A percentile compares a stretch with the other conserved stretches of the same genome.
Evolutionary conservation across 768 basidiomycete species (phyloP).

Genomic region (Arthromyces matolae): DNA sequence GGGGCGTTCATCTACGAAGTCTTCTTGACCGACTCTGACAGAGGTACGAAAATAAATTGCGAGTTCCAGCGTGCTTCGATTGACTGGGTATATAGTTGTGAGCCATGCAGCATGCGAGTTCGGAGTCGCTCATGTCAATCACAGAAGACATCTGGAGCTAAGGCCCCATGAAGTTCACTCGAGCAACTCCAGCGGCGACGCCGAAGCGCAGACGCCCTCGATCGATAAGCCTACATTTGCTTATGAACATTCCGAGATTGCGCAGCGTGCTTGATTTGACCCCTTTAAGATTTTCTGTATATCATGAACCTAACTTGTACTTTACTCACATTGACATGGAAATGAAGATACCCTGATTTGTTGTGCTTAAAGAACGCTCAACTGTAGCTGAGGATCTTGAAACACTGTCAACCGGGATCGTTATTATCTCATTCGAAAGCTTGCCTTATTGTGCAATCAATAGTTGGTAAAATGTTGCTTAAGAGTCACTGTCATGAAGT

Average conservation of each 20-base stretch:
- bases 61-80: too few species aligned
- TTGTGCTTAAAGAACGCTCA: too few species aligned
- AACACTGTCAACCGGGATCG: too few species aligned
- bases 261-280: neutral
- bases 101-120: constrained; percentile 12
- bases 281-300: neutral
- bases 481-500: too few species aligned
- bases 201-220: constrained; percentile 4
- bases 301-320: too few species aligned
- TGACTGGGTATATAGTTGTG: constrained; percentile 8
- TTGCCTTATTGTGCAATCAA: too few species aligned
- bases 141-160: constrained; percentile 10
- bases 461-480: too few species aligned
- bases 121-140: constrained; percentile 9
- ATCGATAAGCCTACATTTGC: constrained; percentile 6
- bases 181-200: neutral
- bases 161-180: neutral
- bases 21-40: constrained; percentile 54
- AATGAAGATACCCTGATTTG: neutral
- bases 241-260: constrained; percentile 8
- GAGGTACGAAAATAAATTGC: constrained; percentile 48
- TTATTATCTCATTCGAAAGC: too few species aligned
- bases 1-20: constrained; percentile 52
- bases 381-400: too few species aligned
- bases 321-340: too few species aligned